Evolutionary conservation across 192 early-diverging fungal genomes (phyloP), one percentile per base, ranked within the genome.

Genomic region (Backusella tuberculispora): DNA sequence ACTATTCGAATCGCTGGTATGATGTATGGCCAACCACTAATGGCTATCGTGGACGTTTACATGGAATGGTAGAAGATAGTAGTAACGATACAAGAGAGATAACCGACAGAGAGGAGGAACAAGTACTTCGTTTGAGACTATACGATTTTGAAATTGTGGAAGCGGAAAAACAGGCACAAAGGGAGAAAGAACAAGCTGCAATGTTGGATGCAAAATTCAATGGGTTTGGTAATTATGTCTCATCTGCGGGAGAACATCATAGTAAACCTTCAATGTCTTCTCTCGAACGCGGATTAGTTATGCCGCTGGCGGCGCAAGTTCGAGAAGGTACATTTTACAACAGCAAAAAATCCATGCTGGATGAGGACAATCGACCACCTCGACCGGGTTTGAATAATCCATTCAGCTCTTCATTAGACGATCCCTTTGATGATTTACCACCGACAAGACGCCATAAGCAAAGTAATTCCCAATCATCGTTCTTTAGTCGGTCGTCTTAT

Each of bases 1-100:
- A 83, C 60, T 43, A 73, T 47, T 70, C 74, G 0, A 69, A 76
- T 38, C 56, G 60, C 41, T 83, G 81, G 81, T 83, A 83, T 29
- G 81, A 83, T 60, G 70, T 83, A 9, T 83, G 81, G 81, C 74
- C 74, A 34, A 83, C 77, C 0, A 21, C 38, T 14, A 37, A 60
- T 21, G 78, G 77, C 6, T 37, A 42, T 26, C 24, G 44, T 50
- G 74, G 46, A 13, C 74, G 81, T 24, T 24, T 79, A 12, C 81
- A 83, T 48, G 81, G 81, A 15, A 66, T 73, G 3, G 47, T 79
- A 34, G 81, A 82, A 38, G 21, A 69, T 14, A 56, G 47, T 8
- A 56, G 71, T 5, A 29, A 19, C 0, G 69, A 76, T 15, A 41
- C 47, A n/a, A 24, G 8, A 44, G 73, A 79, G 37, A 66, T 71